Evolutionary conservation across 78 protist species (phyloP).

Genomic region (Reticulomyxa filosa): DNA sequence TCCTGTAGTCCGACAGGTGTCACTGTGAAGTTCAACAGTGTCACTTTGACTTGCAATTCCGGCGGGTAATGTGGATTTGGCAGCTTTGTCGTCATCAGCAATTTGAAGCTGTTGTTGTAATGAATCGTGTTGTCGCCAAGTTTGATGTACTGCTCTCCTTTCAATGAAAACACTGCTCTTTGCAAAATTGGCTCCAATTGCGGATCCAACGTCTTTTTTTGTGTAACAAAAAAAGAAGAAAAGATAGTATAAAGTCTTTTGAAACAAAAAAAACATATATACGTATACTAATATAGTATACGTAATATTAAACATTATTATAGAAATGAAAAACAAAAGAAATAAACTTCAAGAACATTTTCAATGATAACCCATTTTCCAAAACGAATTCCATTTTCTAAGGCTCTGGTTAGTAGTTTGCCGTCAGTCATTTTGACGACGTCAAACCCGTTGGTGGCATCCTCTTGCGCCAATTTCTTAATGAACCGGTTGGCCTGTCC

Average conservation of each 20-base stretch:
- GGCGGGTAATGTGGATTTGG: slow-evolving; percentile 68
- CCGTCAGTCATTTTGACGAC: slow-evolving; percentile 42
- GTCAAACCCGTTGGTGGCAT: slow-evolving; percentile 14
- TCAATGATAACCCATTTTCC: slow-evolving; percentile 50
- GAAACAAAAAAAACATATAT: no score
- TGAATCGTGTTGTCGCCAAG: slow-evolving; percentile 57
- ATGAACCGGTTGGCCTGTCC: slow-evolving; percentile 79
- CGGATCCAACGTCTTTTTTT: slow-evolving; percentile 43
- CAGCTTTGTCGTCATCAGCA: slow-evolving; percentile 62
- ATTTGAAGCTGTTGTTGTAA: slow-evolving; percentile 40
- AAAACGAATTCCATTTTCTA: slow-evolving; percentile 44
- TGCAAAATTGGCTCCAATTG: slow-evolving; percentile 43
- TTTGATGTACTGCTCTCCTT: slow-evolving; percentile 21
- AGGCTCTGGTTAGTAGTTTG: slow-evolving; percentile 17
- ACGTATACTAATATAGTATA: no score
- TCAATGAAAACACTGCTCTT: slow-evolving; percentile 24
- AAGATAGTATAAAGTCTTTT: no score
- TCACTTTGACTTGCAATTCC: slow-evolving; percentile 31
- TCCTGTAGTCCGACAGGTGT: slow-evolving; percentile 28
- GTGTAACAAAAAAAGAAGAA: slow-evolving; percentile 1
- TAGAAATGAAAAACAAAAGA: no score
- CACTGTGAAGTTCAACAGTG: slow-evolving; percentile 35
- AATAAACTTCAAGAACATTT: no score
- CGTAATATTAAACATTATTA: no score
- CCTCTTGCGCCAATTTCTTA: slow-evolving; percentile 22